Conservation (phyloP, 2,329 filamentous ascomycete genomes). For the Fusarium sp. region DNA sequence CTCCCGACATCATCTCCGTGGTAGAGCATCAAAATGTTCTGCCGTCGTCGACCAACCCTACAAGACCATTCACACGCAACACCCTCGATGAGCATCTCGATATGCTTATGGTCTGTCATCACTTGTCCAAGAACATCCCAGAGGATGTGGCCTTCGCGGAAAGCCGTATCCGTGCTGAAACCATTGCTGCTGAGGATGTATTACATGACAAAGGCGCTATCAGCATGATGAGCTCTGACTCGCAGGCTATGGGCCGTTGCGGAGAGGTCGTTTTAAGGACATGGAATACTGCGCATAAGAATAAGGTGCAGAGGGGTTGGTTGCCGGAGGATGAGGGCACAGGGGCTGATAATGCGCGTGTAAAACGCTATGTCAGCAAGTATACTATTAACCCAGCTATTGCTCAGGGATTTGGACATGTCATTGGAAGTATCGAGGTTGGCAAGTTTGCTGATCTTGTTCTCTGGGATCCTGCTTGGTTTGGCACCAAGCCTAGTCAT, state of each 20-base stretch:
- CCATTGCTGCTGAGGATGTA: conserved; percentile 95
- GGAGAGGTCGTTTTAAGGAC: conserved; percentile 92
- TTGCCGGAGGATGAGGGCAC: conserved; percentile 81
- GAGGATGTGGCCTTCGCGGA: conserved; percentile 97
- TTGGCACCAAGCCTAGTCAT: conserved; percentile 83
- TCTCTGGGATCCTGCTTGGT: conserved; percentile 84
- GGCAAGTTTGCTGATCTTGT: conserved; percentile 92
- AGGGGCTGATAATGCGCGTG: conserved; percentile 86
- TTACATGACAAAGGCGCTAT: conserved; percentile 95
- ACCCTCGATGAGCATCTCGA: conserved; percentile 96
- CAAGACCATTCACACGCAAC: conserved; percentile 87
- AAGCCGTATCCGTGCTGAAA: conserved; percentile 91
- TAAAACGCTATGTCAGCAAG: conserved; percentile 92
- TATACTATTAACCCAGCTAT: conserved; percentile 96
- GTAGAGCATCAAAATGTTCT: conserved; percentile 90
- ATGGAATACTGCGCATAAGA: conserved; percentile 98
- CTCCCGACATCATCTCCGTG: conserved; percentile 93
- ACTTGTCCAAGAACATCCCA: conserved; percentile 88
- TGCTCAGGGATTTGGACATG: conserved; percentile 86
- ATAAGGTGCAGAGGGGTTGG: conserved; percentile 82
- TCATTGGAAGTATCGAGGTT: conserved; percentile 86
- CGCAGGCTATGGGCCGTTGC: conserved; percentile 95
- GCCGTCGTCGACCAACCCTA: conserved; percentile 91
- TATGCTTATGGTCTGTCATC: conserved; percentile 99
- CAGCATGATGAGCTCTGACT: conserved; percentile 96